Conservation (phyloP, 192 early-diverging fungal genomes). For the Umbelopsis sp. region DNA sequence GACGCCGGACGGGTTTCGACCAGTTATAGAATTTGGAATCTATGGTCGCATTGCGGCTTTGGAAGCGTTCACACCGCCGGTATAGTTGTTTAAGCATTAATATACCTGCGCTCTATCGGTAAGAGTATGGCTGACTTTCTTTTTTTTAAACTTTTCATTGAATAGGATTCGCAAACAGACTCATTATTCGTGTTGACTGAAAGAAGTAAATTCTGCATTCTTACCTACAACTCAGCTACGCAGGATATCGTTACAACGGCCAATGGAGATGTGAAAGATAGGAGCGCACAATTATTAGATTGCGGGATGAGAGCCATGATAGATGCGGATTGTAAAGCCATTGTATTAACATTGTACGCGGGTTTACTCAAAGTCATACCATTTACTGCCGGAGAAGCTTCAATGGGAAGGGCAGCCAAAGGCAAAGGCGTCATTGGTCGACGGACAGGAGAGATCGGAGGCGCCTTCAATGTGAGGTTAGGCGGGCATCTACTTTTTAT, state of each 20-base stretch:
- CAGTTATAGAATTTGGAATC: constrained; percentile 59
- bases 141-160: neutral
- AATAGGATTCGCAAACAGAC: constrained; percentile 57
- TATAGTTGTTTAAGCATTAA: constrained; percentile 12
- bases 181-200: constrained; percentile 70
- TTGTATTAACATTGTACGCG: constrained; percentile 68
- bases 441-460: constrained; percentile 2
- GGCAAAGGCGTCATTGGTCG: neutral
- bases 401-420: neutral
- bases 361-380: constrained; percentile 70
- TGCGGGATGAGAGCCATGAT: constrained; percentile 56
- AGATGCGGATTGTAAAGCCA: constrained; percentile 55
- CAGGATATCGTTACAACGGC: constrained; percentile 58
- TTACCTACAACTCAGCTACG: constrained; percentile 61
- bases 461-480: constrained; percentile 25
- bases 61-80: constrained; percentile 42
- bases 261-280: constrained; percentile 60
- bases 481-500: neutral
- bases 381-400: constrained; percentile 35
- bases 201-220: constrained; percentile 63
- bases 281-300: constrained; percentile 54
- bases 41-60: constrained; percentile 72
- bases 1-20: constrained; percentile 44
- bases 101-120: neutral
- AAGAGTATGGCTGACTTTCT: neutral